Evolutionary conservation across 208 protist species (phyloP), one percentile per base, ranked within the genome.

Genomic region (Leptomonas seymouri): DNA sequence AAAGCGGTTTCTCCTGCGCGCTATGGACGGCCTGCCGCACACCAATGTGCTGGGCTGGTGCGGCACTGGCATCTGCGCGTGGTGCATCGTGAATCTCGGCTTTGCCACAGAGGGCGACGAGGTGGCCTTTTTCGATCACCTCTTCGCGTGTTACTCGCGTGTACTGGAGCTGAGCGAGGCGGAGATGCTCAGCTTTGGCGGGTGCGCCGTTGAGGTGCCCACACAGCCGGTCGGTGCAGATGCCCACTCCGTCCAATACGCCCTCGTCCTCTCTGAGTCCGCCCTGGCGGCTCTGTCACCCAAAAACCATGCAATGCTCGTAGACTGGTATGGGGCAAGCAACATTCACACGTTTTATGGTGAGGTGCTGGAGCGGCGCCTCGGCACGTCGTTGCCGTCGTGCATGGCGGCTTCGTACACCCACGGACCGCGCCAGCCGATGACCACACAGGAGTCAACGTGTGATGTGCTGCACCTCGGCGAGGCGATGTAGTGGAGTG

Each of bases 31-130:
- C 21, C n/a, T 91, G 20, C 82, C 66, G 41, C 87, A 93, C 78
- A 95, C 90, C n/a, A 93, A 85, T 63, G 72, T 91, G 30, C 57
- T 86, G 45, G 90, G 87, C 14, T 95, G 87, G 90, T 86, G 78
- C 50, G 90, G 90, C 42, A 81, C 78, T 28, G 85, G 83, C 30
- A 93, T 95, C 62, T 93, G 87, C 58, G 90, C 86, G 16, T 95
- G 86, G 86, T 80, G 76, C 31, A 74, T 90, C 58, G 58, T 81
- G 25, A 74, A 63, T 49, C 45, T 95, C 46, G 57, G 49, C 21
- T 95, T 95, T 28, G 66, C 76, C 25, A 63, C 46, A 3, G 82
- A 89, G 46, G 81, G 84, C 42, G 78, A 82, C 58, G 62, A 84
- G 63, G 78, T 78, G 16, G 73, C 74, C 21, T 91, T 95, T 63